Evolutionary conservation across 805 yeast genomes (phyloP).

Genomic region (Yarrowia sp.): DNA sequence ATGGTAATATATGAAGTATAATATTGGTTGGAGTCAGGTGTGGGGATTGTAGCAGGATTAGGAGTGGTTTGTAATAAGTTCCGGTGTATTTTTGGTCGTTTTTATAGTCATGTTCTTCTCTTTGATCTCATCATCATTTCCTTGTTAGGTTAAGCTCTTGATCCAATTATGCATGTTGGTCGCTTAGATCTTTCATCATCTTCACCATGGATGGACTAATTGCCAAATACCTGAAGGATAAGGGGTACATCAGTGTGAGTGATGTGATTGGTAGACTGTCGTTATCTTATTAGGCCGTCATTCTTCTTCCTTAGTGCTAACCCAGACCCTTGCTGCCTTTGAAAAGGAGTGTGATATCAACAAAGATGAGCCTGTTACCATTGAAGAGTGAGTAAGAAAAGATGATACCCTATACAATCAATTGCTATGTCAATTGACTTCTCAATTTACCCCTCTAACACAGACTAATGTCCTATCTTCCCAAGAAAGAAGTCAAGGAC

Average conservation of each 20-base stretch:
- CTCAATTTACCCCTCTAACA: not conserved
- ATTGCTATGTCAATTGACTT: too few relatives aligned
- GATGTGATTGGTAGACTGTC: too few relatives aligned
- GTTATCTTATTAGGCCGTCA: not conserved
- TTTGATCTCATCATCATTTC: too few relatives aligned
- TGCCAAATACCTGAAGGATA: conserved; percentile 21
- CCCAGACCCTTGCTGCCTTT: conserved; percentile 28
- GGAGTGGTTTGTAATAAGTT: too few relatives aligned
- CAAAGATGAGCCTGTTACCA: conserved; percentile 20
- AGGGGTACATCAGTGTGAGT: conserved; percentile 33
- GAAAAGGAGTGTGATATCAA: conserved; percentile 24
- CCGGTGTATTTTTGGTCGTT: too few relatives aligned
- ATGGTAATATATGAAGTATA: conserved; percentile 10
- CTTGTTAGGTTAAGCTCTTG: too few relatives aligned
- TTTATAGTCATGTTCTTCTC: too few relatives aligned
- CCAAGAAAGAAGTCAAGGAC: conserved; percentile 12
- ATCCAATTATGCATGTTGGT: too few relatives aligned
- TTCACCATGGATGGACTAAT: conserved; percentile 20
- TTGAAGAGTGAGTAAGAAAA: conserved; percentile 21
- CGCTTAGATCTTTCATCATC: not conserved
- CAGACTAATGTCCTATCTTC: conserved; percentile 23
- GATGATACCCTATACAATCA: not conserved
- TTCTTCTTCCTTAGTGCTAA: not conserved
- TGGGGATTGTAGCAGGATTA: too few relatives aligned
- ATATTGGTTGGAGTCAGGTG: not conserved